Evolutionary conservation across 495 filamentous ascomycete species (phyloP), one percentile per base, ranked within the genome.

Genomic region (Clavariopsis aquatica): DNA sequence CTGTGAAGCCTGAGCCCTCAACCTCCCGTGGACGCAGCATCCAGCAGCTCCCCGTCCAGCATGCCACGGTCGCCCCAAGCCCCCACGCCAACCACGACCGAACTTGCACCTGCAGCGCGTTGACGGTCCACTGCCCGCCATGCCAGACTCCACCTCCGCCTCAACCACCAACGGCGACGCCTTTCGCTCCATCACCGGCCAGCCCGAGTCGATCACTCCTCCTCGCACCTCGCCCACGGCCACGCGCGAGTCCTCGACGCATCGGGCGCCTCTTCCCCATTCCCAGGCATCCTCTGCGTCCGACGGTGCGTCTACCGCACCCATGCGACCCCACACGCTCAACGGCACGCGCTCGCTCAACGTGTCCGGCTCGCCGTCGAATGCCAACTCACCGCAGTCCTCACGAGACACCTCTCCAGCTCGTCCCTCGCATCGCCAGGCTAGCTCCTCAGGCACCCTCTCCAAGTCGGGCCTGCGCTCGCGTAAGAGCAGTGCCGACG

Each of bases 401-500:
- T 76, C 74, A 23, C 71, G 75, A 49, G 74, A 74, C 62, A 66
- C 62, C 22, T 77, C 75, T 8, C 75, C 75, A 1, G 56, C 64
- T 10, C 68, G 64, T 19, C 69, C 54, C 26, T 59, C 53, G 23
- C 51, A 64, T 1, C 64, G 64, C 47, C 57, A 61, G 24, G 29
- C 38, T 0, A 55, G 45, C 24, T 19, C 55, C 23, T 29, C 65
- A 29, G 58, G 60, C 38, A n/a, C 61, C 23, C 43, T 56, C n/a
- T 29, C 69, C 23, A 66, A 71, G 69, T 38, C 64, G 24, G 62
- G 61, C 57, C 59, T 81, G 52, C 79, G 83, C 64, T 87, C 89
- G 53, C 84, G 88, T 68, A 91, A 90, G 76, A 87, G 85, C 73
- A 80, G 82, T 59, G 83, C 87, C 62, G 90, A 93, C 57, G 76